Conservation (phyloP, 805 yeast species). For the Nakazawaea sp. region DNA sequence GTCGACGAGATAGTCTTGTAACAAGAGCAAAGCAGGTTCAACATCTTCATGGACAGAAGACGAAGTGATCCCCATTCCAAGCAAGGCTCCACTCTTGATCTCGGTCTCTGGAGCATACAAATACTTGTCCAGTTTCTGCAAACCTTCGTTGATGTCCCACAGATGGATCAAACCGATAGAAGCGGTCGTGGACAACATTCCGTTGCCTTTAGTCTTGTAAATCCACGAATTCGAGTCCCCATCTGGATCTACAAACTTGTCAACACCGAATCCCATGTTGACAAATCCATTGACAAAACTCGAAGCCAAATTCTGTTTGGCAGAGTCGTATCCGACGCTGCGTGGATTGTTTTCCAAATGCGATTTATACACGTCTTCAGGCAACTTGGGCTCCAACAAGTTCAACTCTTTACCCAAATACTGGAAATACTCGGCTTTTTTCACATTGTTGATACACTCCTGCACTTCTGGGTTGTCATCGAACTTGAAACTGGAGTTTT, state of each 20-base stretch:
- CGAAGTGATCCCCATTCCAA: conserved; percentile 91
- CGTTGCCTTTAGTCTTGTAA: conserved; percentile 84
- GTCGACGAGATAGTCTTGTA: conserved; percentile 58
- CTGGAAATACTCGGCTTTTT: conserved; percentile 69
- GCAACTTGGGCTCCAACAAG: conserved; percentile 81
- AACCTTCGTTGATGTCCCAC: conserved; percentile 88
- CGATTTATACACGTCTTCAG: conserved; percentile 90
- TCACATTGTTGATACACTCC: conserved; percentile 75
- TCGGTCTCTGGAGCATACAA: conserved; percentile 80
- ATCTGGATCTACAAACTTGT: conserved; percentile 63
- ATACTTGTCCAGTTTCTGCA: conserved; percentile 84
- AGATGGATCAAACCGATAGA: conserved; percentile 83
- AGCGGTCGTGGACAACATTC: conserved; percentile 90
- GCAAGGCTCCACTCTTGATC: conserved; percentile 91
- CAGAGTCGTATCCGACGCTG: conserved; percentile 72
- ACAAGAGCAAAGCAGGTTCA: conserved; percentile 81
- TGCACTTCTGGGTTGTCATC: conserved; percentile 70
- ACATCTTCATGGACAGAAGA: conserved; percentile 94
- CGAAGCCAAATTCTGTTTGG: conserved; percentile 91
- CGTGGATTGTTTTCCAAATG: conserved; percentile 67
- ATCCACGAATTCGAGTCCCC: conserved; percentile 71
- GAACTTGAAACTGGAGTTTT: conserved; percentile 69
- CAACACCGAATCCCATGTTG: conserved; percentile 87
- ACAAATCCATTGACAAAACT: conserved; percentile 90
- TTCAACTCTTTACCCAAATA: conserved; percentile 85